These are phyloP conservation scores for Plectranthus barbatus DNA, from an alignment of 257 asterid species.

Conservation along the genomic window DNA sequence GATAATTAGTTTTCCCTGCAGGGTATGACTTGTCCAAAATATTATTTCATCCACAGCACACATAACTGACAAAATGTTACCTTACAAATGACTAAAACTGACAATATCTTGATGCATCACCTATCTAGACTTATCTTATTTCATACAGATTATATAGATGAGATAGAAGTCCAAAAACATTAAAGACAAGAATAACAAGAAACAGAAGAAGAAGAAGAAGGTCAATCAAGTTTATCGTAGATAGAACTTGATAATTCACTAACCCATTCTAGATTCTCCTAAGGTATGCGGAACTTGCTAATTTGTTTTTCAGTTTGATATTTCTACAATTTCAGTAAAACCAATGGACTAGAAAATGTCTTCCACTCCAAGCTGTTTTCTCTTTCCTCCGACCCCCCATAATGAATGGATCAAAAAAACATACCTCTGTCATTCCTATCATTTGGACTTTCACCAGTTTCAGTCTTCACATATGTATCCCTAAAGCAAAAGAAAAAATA, in stretches of 20 bases:
- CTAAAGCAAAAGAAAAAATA: constrained; percentile 25
- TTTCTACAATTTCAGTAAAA: background rate
- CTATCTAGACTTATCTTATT: background rate
- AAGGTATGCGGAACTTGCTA: background rate
- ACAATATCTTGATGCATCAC: background rate
- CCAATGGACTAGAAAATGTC: background rate
- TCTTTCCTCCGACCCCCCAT: background rate
- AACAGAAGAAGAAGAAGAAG: too few relatives aligned
- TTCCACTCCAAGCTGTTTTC: background rate
- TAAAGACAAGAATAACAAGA: too few relatives aligned
- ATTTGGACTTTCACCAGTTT: constrained; percentile 82
- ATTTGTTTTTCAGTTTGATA: too few relatives aligned
- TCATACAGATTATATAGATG: background rate
- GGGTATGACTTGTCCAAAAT: background rate
- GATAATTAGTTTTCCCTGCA: background rate
- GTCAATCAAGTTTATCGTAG: background rate
- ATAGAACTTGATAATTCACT: too few relatives aligned
- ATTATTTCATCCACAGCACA: background rate
- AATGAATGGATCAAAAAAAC: constrained; percentile 10
- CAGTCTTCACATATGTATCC: constrained; percentile 84
- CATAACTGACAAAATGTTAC: background rate
- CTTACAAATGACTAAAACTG: background rate
- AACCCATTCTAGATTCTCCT: background rate
- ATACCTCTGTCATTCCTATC: constrained; percentile 97
- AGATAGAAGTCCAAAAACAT: too few relatives aligned